Evolutionary conservation across 2,329 filamentous ascomycete species (phyloP).

Genomic region (Venturia asperata): DNA sequence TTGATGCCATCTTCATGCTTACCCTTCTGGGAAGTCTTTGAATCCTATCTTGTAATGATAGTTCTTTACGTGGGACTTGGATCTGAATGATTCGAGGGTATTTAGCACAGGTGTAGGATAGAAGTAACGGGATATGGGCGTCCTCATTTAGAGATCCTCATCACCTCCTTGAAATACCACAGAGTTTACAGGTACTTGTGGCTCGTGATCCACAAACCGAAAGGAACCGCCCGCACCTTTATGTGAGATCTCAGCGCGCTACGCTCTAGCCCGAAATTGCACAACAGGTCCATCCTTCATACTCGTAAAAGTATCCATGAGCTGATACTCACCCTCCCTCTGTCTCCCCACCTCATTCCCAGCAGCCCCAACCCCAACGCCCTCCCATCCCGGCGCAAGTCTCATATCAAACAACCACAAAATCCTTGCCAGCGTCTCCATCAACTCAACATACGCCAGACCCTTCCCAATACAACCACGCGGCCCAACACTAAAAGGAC

Average conservation of each 20-base stretch:
- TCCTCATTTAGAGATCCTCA: too few relatives aligned
- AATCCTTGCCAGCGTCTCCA: conserved; percentile 53
- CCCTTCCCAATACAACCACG: conserved; percentile 67
- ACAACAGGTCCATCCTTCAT: conserved; percentile 64
- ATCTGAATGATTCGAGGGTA: too few relatives aligned
- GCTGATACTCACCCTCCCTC: conserved; percentile 56
- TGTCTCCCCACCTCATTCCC: conserved; percentile 50
- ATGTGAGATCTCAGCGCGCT: background rate
- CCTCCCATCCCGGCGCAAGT: conserved; percentile 24
- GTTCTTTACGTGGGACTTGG: too few relatives aligned
- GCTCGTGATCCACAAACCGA: too few relatives aligned
- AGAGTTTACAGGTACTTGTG: too few relatives aligned
- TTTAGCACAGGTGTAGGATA: too few relatives aligned
- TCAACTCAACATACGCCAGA: conserved; percentile 61
- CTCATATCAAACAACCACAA: conserved; percentile 55
- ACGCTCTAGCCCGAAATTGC: conserved; percentile 37
- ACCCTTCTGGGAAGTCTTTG: background rate
- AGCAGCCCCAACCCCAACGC: conserved; percentile 39
- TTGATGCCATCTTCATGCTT: background rate
- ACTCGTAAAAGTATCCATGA: conserved; percentile 66
- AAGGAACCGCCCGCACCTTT: too few relatives aligned
- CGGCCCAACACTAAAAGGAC: conserved; percentile 64
- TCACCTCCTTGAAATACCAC: too few relatives aligned
- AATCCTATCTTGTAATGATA: background rate
- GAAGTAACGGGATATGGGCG: too few relatives aligned